phyloP scores from a whole-genome alignment of 768 basidiomycete species.

The Mrakia gelida region DNA sequence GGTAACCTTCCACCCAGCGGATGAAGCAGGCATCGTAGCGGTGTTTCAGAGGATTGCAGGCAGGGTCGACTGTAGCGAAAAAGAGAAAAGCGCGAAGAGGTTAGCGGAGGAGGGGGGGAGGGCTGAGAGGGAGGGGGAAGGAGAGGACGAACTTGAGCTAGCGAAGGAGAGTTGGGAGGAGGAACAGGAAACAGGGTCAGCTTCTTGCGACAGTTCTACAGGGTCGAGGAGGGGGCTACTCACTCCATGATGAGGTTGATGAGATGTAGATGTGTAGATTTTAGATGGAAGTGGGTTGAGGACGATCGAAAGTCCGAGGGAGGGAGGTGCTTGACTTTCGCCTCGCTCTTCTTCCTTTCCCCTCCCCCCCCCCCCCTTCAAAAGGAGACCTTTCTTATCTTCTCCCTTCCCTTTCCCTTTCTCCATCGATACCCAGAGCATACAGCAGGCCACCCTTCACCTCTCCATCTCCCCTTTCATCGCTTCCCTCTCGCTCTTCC shows the following conservation, averaged over 20 bases:
- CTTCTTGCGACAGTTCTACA: no score
- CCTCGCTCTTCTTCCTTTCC: background rate
- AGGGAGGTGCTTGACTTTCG: background rate
- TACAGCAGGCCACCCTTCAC: no score
- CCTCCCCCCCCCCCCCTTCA: background rate
- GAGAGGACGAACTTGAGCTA: background rate
- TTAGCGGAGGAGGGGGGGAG: background rate
- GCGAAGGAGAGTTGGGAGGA: background rate
- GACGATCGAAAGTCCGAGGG: background rate
- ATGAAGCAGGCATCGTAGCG: conserved; percentile 94
- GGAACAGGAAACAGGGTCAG: background rate
- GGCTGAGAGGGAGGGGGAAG: background rate
- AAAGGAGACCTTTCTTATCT: no score
- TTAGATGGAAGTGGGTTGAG: background rate
- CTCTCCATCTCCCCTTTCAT: background rate
- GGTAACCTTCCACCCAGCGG: conserved; percentile 92
- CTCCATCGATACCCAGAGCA: background rate
- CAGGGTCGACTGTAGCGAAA: conserved; percentile 42
- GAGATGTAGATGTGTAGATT: background rate
- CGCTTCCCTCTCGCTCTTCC: no score
- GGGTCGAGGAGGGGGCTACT: background rate
- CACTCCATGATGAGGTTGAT: conserved; percentile 1
- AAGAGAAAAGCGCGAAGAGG: background rate
- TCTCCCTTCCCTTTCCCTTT: background rate
- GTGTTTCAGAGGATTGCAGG: conserved; percentile 86